Percentiles rank a stretch among this genome's conserved stretches.
phyloP scores from a whole-genome alignment of 2,329 filamentous ascomycete species.

The Trichoderma simmonsii region DNA sequence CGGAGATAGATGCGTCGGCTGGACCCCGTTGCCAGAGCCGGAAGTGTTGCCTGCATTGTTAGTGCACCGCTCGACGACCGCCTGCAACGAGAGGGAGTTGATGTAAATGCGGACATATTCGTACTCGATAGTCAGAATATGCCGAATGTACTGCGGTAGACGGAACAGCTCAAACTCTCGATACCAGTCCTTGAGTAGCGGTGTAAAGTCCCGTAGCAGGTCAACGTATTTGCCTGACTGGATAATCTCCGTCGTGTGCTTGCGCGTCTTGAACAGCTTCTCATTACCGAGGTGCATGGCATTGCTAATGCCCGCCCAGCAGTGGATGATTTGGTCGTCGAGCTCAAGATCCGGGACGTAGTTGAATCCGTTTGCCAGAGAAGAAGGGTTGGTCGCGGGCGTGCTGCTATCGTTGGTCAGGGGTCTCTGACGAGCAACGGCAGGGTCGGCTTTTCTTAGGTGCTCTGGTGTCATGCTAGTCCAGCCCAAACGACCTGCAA shows the following conservation, averaged over 20 bases:
- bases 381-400: slow-evolving; percentile 57
- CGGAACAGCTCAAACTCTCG: slow-evolving; percentile 76
- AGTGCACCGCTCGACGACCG: slow-evolving; percentile 89
- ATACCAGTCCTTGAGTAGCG: slow-evolving; percentile 75
- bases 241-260: slow-evolving; percentile 86
- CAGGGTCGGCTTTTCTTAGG: slow-evolving; percentile 56
- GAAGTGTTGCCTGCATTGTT: slow-evolving; percentile 60
- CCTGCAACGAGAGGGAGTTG: slow-evolving; percentile 90
- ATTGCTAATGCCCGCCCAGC: slow-evolving; percentile 90
- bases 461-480: slow-evolving; percentile 86
- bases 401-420: slow-evolving; percentile 56
- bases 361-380: slow-evolving; percentile 57
- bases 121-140: slow-evolving; percentile 90
- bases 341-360: slow-evolving; percentile 65
- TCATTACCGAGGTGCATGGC: slow-evolving; percentile 91
- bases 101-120: slow-evolving; percentile 93
- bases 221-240: slow-evolving; percentile 80
- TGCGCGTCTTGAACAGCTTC: slow-evolving; percentile 79
- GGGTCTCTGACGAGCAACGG: slow-evolving; percentile 50
- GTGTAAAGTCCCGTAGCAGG: slow-evolving; percentile 76
- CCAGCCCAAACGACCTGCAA: slow-evolving; percentile 87
- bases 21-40: slow-evolving; percentile 34
- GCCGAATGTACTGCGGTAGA: slow-evolving; percentile 61
- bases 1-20: slow-evolving; percentile 48
- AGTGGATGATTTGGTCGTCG: slow-evolving; percentile 72